Conservation (phyloP, 2,329 filamentous ascomycete genomes). For the Calcarisporium arbuscula region DNA sequence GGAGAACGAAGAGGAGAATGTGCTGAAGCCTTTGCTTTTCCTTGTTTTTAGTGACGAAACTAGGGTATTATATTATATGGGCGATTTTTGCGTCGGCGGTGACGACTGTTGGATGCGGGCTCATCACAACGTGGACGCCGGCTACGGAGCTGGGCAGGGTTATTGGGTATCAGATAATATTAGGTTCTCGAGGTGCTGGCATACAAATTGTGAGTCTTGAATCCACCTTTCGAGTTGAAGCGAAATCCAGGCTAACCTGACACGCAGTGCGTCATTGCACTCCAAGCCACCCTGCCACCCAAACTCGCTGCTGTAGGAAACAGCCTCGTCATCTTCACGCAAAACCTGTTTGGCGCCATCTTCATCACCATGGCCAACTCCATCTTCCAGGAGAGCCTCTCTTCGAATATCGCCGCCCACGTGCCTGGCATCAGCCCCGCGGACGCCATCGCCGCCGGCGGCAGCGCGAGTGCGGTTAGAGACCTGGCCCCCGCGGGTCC, state of each 20-base stretch:
- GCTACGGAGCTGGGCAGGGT: constrained; percentile 29
- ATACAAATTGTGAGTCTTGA: constrained; percentile 38
- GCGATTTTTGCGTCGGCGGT: constrained; percentile 28
- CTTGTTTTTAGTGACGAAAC: constrained; percentile 14
- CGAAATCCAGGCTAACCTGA: too few relatives aligned
- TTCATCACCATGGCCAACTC: constrained; percentile 32
- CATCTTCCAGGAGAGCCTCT: constrained; percentile 25
- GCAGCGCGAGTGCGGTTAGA: background rate
- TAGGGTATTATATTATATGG: constrained; percentile 39
- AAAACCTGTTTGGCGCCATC: constrained; percentile 32
- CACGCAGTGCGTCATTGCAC: too few relatives aligned
- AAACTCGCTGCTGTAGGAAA: constrained; percentile 20
- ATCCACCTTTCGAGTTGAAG: too few relatives aligned
- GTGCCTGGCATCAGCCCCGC: constrained; percentile 14
- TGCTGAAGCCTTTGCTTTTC: background rate
- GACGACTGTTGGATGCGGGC: constrained; percentile 28
- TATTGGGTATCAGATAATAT: constrained; percentile 38
- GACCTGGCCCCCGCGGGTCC: background rate
- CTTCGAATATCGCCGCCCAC: constrained; percentile 19
- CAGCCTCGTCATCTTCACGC: constrained; percentile 19
- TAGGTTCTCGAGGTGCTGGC: constrained; percentile 39
- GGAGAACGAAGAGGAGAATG: background rate
- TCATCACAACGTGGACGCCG: constrained; percentile 33
- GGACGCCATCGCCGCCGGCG: background rate
- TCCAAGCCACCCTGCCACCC: constrained; percentile 19